Percentiles rank a stretch among this genome's conserved stretches.
Evolutionary conservation across 352 stramenopile genomes (phyloP).

Genomic region (Elongisporangium undulatum): DNA sequence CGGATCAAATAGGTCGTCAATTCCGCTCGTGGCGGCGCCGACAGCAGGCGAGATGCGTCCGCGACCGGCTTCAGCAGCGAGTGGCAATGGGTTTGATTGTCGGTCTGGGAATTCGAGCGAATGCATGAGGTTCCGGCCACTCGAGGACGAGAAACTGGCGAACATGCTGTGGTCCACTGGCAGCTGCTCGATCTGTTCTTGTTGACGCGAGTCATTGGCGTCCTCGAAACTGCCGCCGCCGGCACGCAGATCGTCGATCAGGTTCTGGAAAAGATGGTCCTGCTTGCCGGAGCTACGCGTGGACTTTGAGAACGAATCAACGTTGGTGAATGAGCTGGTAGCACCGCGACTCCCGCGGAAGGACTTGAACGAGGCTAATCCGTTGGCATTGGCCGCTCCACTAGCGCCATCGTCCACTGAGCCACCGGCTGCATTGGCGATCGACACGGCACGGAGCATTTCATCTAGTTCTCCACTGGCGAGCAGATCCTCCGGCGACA

Average conservation of each 20-base stretch:
- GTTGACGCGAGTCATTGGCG: slow-evolving; percentile 2
- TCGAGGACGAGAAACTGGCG: slow-evolving; percentile 24
- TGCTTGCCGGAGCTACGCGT: slow-evolving; percentile 52
- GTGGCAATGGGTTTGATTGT: slow-evolving; percentile 13
- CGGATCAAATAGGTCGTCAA: slow-evolving; percentile 44
- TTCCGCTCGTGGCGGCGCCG: slow-evolving; percentile 34
- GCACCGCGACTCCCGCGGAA: slow-evolving; percentile 37
- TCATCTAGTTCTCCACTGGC: slow-evolving; percentile 78
- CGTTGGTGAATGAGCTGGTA: slow-evolving; percentile 51
- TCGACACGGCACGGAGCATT: slow-evolving; percentile 67
- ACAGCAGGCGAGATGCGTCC: slow-evolving; percentile 35
- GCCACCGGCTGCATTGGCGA: slow-evolving; percentile 21
- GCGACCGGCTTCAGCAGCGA: slow-evolving; percentile 23
- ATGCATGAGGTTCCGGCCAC: slow-evolving; percentile 32
- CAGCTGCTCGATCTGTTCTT: slow-evolving; percentile 25
- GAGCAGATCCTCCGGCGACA: slow-evolving; percentile 73
- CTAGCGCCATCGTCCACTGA: background rate
- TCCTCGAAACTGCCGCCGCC: slow-evolving; percentile 10
- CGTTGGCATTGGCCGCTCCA: background rate
- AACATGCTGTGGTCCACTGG: slow-evolving; percentile 39
- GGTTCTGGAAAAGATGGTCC: slow-evolving; percentile 61
- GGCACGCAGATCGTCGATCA: slow-evolving; percentile 41
- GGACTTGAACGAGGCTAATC: slow-evolving; percentile 1
- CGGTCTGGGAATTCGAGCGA: slow-evolving; percentile 25
- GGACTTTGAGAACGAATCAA: slow-evolving; percentile 47